A percentile compares a stretch with the other conserved stretches of the same genome.
Conservation (phyloP, 75 land plant species). For the Adiantum capillusveneris region DNA sequence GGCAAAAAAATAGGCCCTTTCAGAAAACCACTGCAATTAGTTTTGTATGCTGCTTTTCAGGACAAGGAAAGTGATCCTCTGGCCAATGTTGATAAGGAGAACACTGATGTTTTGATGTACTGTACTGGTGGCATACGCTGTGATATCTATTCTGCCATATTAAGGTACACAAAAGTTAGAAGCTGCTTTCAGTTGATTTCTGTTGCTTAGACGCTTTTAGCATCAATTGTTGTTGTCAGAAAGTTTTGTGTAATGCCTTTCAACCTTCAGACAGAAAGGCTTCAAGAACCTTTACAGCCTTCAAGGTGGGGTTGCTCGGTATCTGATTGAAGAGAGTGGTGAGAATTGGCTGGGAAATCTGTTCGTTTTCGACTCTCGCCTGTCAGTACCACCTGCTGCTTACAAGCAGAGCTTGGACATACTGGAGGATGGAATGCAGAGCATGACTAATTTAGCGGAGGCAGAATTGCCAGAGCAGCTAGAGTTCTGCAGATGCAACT, state of each 20-base stretch:
- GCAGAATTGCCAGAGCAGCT: background rate
- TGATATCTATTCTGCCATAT: slow-evolving; percentile 81
- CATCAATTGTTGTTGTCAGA: background rate
- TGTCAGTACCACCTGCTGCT: slow-evolving; percentile 56
- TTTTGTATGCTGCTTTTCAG: background rate
- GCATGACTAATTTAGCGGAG: slow-evolving; percentile 2
- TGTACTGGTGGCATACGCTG: slow-evolving; percentile 93
- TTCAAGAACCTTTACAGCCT: slow-evolving; percentile 70
- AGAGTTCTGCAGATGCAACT: slow-evolving; percentile 47
- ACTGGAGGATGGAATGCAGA: background rate
- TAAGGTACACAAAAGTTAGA: slow-evolving; percentile 66
- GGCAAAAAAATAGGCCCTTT: no score
- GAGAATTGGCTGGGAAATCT: slow-evolving; percentile 68
- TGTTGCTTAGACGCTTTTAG: background rate
- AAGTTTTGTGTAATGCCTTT: no score
- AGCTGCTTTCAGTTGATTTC: no score
- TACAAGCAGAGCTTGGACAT: slow-evolving; percentile 30
- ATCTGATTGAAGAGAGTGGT: slow-evolving; percentile 57
- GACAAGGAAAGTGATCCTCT: slow-evolving; percentile 43
- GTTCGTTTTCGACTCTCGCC: slow-evolving; percentile 79
- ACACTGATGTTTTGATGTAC: slow-evolving; percentile 73
- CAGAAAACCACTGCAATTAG: no score
- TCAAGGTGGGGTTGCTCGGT: slow-evolving; percentile 70
- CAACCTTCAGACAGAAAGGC: slow-evolving; percentile 52
- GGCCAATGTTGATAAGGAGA: slow-evolving; percentile 54